A percentile compares a stretch with the other conserved stretches of the same genome.
These are phyloP conservation scores for Rhodotorula sp. DNA, from an alignment of 1,284 basidiomycete species.

Conservation along the genomic window DNA sequence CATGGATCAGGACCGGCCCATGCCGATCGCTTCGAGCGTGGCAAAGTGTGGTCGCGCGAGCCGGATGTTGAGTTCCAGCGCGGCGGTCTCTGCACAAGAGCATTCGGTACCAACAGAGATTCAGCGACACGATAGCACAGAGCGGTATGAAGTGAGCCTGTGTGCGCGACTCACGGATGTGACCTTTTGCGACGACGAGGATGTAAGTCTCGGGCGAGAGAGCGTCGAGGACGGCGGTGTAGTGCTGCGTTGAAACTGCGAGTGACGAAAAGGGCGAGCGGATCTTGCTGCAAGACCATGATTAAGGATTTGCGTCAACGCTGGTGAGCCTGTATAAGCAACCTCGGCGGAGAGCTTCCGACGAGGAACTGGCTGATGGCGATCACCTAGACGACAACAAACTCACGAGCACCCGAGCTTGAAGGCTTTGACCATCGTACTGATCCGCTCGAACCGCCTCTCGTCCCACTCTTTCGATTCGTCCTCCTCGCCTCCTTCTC, in stretches of 20 bases:
- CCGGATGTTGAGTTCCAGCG: constrained; percentile 76
- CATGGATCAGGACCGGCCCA: constrained; percentile 1
- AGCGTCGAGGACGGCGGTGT: constrained; percentile 89
- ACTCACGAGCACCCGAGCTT: constrained; percentile 83
- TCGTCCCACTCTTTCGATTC: constrained; percentile 55
- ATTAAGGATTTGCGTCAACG: neutral
- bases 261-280: constrained; percentile 46
- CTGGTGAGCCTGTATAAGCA: too few relatives aligned
- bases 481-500: constrained; percentile 52
- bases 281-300: constrained; percentile 30
- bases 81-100: constrained; percentile 70
- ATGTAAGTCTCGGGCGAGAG: constrained; percentile 94
- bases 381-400: too few relatives aligned
- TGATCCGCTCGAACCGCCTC: constrained; percentile 91
- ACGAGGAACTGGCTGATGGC: neutral
- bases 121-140: too few relatives aligned
- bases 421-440: constrained; percentile 92
- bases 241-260: constrained; percentile 52
- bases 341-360: too few relatives aligned
- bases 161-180: too few relatives aligned
- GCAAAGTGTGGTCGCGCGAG: constrained; percentile 77
- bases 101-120: too few relatives aligned
- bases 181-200: constrained; percentile 65
- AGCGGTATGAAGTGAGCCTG: too few relatives aligned
- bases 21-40: constrained; percentile 47